phyloP scores from a whole-genome alignment of 2,329 filamentous ascomycete species.

The Stachybotrys chartarum region DNA sequence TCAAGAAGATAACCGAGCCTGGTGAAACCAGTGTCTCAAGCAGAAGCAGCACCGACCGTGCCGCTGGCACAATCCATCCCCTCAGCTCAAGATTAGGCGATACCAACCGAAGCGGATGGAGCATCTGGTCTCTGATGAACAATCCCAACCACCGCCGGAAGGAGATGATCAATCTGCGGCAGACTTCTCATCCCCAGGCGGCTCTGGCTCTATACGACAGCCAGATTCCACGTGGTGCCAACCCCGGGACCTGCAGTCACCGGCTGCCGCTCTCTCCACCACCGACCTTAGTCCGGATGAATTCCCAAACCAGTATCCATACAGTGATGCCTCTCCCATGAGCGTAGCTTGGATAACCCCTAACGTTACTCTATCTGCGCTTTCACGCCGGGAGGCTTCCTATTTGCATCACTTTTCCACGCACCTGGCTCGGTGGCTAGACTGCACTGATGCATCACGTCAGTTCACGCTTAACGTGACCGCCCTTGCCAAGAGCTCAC shows the following conservation, averaged over 20 bases:
- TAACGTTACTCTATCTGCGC: neutral
- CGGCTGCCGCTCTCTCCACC: neutral
- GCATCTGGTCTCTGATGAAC: neutral
- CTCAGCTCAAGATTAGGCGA: constrained; percentile 2
- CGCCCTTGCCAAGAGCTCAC: constrained; percentile 3
- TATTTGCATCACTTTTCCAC: constrained; percentile 4
- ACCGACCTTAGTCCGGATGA: neutral
- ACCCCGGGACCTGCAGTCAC: neutral
- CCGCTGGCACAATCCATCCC: constrained; percentile 1
- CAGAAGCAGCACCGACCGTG: constrained; percentile 1
- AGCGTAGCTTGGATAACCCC: neutral
- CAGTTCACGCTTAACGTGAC: constrained; percentile 9
- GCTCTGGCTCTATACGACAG: neutral
- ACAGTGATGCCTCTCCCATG: constrained; percentile 2
- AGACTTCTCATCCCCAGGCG: neutral
- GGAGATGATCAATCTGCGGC: neutral
- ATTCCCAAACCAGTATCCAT: neutral
- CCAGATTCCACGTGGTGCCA: neutral
- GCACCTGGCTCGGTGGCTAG: constrained; percentile 9
- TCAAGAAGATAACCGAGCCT: too few species aligned
- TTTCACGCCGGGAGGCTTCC: constrained; percentile 6
- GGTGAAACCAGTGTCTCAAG: neutral
- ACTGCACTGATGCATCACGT: constrained; percentile 11
- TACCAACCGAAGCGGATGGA: constrained; percentile 2
- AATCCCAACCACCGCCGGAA: neutral